These are phyloP conservation scores for Scheffersomyces segobiensis DNA, from an alignment of 1,139 yeast genomes.

Conservation along the genomic window DNA sequence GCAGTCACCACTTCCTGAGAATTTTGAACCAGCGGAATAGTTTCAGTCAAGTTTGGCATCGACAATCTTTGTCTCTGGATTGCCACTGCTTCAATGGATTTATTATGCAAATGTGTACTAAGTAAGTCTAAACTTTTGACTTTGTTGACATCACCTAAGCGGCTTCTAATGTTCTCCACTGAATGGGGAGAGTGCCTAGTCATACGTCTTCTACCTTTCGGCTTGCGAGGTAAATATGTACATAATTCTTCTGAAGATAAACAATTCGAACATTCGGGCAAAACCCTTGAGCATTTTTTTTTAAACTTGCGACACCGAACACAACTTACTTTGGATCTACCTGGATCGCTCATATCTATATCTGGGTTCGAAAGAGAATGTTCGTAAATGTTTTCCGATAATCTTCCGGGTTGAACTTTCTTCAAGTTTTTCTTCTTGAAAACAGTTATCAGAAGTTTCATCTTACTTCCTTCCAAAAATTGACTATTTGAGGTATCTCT, in stretches of 20 bases:
- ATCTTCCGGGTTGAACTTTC: slow-evolving; percentile 9
- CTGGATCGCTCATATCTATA: slow-evolving; percentile 13
- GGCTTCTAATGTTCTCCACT: not conserved
- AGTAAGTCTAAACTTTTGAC: not conserved
- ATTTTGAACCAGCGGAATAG: not conserved
- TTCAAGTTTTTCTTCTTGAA: slow-evolving; percentile 23
- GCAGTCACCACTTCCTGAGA: not conserved
- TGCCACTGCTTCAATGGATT: not conserved
- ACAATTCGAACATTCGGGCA: slow-evolving; percentile 28
- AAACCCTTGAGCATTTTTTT: slow-evolving; percentile 22
- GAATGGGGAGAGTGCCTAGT: not conserved
- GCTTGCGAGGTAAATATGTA: slow-evolving; percentile 19
- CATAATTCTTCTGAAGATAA: slow-evolving; percentile 23
- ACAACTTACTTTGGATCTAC: slow-evolving; percentile 23
- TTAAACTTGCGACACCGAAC: slow-evolving; percentile 25
- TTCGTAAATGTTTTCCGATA: slow-evolving; percentile 17
- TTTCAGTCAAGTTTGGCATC: slow-evolving; percentile 4
- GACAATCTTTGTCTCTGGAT: slow-evolving; percentile 3
- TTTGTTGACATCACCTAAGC: not conserved
- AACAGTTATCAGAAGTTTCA: slow-evolving; percentile 18
- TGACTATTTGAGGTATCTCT: not conserved
- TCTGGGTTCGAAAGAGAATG: slow-evolving; percentile 18
- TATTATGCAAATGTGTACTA: not conserved
- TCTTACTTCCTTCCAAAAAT: not conserved
- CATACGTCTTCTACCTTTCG: slow-evolving; percentile 1